These are phyloP conservation scores for Alopecurus myosuroides DNA, from an alignment of 176 grass and related monocot genomes.

Conservation along the genomic window DNA sequence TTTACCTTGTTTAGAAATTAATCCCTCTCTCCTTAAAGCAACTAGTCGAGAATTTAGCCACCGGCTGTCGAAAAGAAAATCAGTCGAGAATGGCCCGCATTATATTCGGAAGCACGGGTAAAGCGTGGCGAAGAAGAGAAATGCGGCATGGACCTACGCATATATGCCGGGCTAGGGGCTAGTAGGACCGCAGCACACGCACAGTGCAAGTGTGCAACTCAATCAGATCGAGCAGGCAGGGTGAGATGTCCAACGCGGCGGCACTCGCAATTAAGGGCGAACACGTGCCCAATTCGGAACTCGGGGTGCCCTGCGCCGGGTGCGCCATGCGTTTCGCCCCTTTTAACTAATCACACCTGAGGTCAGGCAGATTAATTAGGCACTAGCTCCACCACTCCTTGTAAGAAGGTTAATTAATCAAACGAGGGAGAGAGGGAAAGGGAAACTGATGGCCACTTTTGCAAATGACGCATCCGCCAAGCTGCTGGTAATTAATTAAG, in stretches of 20 bases:
- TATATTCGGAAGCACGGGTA: not conserved
- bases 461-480: not conserved
- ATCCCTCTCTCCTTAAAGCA: no score
- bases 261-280: not conserved
- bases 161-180: not conserved
- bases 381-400: not conserved
- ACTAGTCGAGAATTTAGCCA: no score
- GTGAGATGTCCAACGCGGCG: not conserved
- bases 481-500: not conserved
- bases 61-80: not conserved
- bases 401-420: not conserved
- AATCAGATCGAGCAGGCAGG: not conserved
- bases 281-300: not conserved
- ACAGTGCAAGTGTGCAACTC: not conserved
- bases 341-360: not conserved
- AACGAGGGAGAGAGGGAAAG: not conserved
- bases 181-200: not conserved
- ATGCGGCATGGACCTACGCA: not conserved
- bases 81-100: not conserved
- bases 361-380: not conserved
- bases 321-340: not conserved
- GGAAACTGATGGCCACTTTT: not conserved
- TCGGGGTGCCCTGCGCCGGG: not conserved
- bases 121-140: not conserved
- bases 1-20: no score